These are phyloP conservation scores for Hyphodiscus hymeniophilus DNA, from an alignment of 495 filamentous ascomycete species.

Conservation along the genomic window DNA sequence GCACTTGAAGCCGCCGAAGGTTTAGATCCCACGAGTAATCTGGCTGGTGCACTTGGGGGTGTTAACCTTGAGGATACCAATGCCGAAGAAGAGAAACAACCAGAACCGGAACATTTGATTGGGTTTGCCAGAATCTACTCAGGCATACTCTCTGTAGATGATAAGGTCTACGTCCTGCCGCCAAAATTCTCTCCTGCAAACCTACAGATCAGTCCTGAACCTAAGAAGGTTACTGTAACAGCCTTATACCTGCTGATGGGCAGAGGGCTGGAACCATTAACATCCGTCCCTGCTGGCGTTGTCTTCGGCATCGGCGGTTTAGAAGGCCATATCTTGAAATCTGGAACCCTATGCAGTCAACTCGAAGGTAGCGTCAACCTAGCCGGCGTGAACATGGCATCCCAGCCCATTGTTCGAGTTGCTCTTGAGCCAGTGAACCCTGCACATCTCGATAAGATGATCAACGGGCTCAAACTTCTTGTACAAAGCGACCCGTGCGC, in stretches of 20 bases:
- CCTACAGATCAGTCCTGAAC: conserved; percentile 67
- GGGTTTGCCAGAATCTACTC: conserved; percentile 94
- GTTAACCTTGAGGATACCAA: conserved; percentile 37
- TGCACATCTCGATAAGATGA: conserved; percentile 86
- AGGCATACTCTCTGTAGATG: conserved; percentile 80
- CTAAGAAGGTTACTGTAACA: conserved; percentile 75
- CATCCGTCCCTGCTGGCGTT: conserved; percentile 82
- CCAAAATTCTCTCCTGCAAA: conserved; percentile 84
- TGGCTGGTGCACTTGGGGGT: conserved; percentile 48
- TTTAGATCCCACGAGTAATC: conserved; percentile 28
- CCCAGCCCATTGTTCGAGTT: conserved; percentile 87
- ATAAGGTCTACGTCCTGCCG: conserved; percentile 80
- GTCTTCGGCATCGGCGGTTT: conserved; percentile 95
- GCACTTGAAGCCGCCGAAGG: conserved; percentile 31
- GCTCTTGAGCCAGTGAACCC: conserved; percentile 87
- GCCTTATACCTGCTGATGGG: conserved; percentile 97
- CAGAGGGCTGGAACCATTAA: conserved; percentile 71
- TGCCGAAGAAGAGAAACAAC: conserved; percentile 41
- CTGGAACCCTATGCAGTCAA: conserved; percentile 86
- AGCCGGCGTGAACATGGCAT: conserved; percentile 71
- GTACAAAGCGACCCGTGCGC: conserved; percentile 95
- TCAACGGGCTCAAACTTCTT: conserved; percentile 75
- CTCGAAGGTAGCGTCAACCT: conserved; percentile 86
- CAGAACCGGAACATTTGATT: conserved; percentile 79
- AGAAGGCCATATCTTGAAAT: conserved; percentile 86